A percentile compares a stretch with the other conserved stretches of the same genome.
Conservation (phyloP, 192 early-diverging fungal genomes). For the Paraglomus brasilianum region DNA sequence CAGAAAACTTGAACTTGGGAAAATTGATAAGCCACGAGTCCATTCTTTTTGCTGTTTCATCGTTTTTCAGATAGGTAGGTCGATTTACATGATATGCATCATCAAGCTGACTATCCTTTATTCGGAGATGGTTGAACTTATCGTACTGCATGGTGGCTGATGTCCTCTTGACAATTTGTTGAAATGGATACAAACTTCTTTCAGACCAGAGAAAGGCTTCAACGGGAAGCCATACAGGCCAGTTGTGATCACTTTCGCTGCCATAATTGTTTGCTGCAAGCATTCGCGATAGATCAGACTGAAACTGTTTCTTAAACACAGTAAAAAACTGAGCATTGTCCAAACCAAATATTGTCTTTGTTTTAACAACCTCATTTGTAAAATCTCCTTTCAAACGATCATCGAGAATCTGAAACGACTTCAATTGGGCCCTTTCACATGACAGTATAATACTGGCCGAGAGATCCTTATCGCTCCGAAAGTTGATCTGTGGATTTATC, state of each 20-base stretch:
- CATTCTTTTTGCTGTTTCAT: constrained; percentile 56
- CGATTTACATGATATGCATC: constrained; percentile 28
- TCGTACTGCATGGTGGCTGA: constrained; percentile 60
- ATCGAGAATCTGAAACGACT: constrained; percentile 58
- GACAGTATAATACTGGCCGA: constrained; percentile 55
- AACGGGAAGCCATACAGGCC: constrained; percentile 70
- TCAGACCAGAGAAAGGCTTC: constrained; percentile 57
- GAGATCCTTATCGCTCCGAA: constrained; percentile 55
- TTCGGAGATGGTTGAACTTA: constrained; percentile 66
- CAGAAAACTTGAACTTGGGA: constrained; percentile 70
- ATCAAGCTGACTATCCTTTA: constrained; percentile 45
- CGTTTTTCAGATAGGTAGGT: constrained; percentile 17
- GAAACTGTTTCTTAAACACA: constrained; percentile 45
- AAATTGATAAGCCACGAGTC: constrained; percentile 70
- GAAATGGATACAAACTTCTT: constrained; percentile 48
- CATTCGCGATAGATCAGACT: constrained; percentile 36
- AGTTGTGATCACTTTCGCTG: constrained; percentile 44
- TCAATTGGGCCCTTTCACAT: constrained; percentile 59
- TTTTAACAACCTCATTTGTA: constrained; percentile 60
- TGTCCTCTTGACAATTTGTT: constrained; percentile 58
- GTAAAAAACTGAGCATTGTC: constrained; percentile 69
- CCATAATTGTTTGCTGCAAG: constrained; percentile 50
- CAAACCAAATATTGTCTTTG: constrained; percentile 57
- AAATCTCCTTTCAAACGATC: constrained; percentile 39
- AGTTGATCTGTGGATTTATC: constrained; percentile 72